phyloP scores from a whole-genome alignment of 1,139 yeast genomes.

The Debaryomycetaceae sp. region DNA sequence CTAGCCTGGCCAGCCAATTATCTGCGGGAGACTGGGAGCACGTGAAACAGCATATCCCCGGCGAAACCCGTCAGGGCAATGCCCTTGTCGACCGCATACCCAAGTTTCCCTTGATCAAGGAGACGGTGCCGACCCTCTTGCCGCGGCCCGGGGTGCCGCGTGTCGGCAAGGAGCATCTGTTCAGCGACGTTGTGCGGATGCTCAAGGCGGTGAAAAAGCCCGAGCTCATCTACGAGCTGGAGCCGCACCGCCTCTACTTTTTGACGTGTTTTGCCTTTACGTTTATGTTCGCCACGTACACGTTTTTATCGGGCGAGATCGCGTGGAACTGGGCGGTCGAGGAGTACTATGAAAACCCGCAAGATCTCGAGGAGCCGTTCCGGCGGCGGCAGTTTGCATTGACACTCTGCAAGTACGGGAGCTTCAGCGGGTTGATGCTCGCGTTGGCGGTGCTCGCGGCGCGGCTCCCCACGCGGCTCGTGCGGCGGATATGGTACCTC shows the following conservation, averaged over 20 bases:
- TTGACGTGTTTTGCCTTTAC: conserved; percentile 61
- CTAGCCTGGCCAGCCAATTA: too few relatives aligned
- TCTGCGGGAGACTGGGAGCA: conserved; percentile 34
- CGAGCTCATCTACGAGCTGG: conserved; percentile 72
- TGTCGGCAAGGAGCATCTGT: conserved; percentile 45
- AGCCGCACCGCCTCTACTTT: conserved; percentile 71
- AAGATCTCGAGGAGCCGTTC: conserved; percentile 24
- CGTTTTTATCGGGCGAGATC: conserved; percentile 50
- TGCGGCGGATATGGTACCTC: conserved; percentile 68
- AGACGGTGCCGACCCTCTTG: conserved; percentile 53
- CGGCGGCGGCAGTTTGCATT: conserved; percentile 30
- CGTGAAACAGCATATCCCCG: conserved; percentile 46
- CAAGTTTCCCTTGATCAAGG: conserved; percentile 55
- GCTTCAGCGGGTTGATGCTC: conserved; percentile 27
- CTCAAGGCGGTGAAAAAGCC: conserved; percentile 49
- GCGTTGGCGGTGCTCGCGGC: conserved; percentile 38
- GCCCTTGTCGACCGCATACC: conserved; percentile 43
- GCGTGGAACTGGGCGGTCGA: conserved; percentile 44
- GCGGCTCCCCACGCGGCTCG: conserved; percentile 52
- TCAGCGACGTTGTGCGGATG: conserved; percentile 55
- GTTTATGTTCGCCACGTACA: conserved; percentile 56
- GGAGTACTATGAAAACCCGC: conserved; percentile 49
- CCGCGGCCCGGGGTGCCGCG: conserved; percentile 71
- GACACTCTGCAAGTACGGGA: conserved; percentile 17
- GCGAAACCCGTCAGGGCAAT: conserved; percentile 43